Conservation (phyloP, 2,329 filamentous ascomycete species). For the Dactylellina cionopaga region DNA sequence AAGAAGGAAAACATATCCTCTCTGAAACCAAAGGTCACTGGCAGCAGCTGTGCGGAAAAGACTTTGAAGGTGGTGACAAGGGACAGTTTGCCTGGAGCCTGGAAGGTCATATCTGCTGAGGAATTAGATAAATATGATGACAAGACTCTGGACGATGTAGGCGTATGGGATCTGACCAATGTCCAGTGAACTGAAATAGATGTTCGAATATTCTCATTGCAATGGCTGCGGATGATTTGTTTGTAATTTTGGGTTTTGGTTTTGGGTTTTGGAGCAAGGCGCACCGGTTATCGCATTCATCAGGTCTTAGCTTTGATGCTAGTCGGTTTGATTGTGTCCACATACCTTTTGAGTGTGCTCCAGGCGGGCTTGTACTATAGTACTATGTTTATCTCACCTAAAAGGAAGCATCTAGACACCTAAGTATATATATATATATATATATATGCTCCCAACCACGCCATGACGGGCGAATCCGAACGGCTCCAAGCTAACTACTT, state of each 20-base stretch:
- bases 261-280: neutral
- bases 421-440: too few species aligned
- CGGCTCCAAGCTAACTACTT: too few species aligned
- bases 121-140: slow-evolving; percentile 23
- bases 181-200: neutral
- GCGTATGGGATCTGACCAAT: slow-evolving; percentile 31
- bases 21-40: neutral
- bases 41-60: too few species aligned
- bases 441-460: neutral
- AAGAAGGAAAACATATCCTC: slow-evolving; percentile 15
- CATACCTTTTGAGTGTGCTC: too few species aligned
- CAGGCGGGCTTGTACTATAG: too few species aligned
- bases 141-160: slow-evolving; percentile 25
- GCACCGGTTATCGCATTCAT: too few species aligned
- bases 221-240: neutral
- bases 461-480: neutral
- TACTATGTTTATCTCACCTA: too few species aligned
- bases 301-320: too few species aligned
- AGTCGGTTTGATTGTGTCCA: too few species aligned
- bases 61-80: slow-evolving; percentile 19
- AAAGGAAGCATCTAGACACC: too few species aligned
- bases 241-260: neutral
- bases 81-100: slow-evolving; percentile 35
- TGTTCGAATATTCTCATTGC: neutral
- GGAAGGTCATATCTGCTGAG: slow-evolving; percentile 13